Conservation (phyloP, 306 rosid genomes). For the Vigna mungo region DNA sequence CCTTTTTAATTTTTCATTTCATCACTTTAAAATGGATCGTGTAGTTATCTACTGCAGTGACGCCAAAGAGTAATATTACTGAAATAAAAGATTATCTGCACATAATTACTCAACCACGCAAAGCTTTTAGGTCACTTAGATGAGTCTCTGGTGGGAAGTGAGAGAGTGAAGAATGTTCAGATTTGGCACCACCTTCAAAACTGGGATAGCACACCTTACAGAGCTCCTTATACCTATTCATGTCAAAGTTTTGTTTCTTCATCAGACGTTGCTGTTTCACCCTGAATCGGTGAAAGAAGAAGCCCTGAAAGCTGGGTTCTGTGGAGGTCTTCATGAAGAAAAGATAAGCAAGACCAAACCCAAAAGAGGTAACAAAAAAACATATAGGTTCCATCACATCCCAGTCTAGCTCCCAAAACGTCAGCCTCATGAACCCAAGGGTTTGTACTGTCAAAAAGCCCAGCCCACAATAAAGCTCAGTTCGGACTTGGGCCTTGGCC, state of each 20-base stretch:
- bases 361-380: conserved; percentile 68
- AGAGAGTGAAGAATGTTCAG: background rate
- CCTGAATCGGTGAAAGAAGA: conserved; percentile 59
- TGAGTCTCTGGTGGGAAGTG: background rate
- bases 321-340: conserved; percentile 75
- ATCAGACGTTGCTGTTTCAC: conserved; percentile 67
- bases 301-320: conserved; percentile 79
- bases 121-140: conserved; percentile 17
- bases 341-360: conserved; percentile 61
- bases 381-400: conserved; percentile 99
- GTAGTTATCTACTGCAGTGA: too few relatives aligned
- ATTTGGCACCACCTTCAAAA: background rate
- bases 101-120: conserved; percentile 30
- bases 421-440: conserved; percentile 77
- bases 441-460: conserved; percentile 63
- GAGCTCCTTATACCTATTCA: conserved; percentile 54
- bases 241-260: conserved; percentile 60
- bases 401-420: conserved; percentile 95
- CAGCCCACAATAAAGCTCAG: conserved; percentile 74
- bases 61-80: background rate
- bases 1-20: too few relatives aligned
- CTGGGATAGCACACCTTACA: conserved; percentile 58
- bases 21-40: too few relatives aligned
- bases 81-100: too few relatives aligned
- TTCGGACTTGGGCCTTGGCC: conserved; percentile 59